Evolutionary conservation across 176 grass and related monocot species (phyloP).

Genomic region (Carex scoparia): DNA sequence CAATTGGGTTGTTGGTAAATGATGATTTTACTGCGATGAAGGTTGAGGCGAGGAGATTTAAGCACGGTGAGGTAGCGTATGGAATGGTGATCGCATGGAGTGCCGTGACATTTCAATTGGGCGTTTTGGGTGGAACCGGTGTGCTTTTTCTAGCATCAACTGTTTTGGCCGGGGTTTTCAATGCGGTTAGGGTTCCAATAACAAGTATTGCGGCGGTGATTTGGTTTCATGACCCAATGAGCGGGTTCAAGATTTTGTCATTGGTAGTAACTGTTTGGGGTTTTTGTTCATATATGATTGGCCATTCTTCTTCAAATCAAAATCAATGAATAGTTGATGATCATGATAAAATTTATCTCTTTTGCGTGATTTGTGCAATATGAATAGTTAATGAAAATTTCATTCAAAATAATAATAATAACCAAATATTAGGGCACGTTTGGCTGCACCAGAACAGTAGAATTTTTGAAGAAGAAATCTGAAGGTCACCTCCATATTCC

Average conservation of each 20-base stretch:
- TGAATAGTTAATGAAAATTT: neutral
- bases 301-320: constrained; percentile 30
- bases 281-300: constrained; percentile 68
- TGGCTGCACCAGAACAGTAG: neutral
- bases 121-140: constrained; percentile 62
- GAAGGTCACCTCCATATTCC: no score
- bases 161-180: constrained; percentile 78
- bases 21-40: constrained; percentile 55
- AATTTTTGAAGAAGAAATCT: no score
- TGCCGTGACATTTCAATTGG: constrained; percentile 72
- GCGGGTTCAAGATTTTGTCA: constrained; percentile 85
- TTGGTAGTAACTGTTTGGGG: constrained; percentile 84
- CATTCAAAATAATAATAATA: neutral
- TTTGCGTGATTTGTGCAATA: neutral
- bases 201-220: constrained; percentile 76
- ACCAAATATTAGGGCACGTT: neutral
- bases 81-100: constrained; percentile 59
- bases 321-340: neutral
- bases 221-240: constrained; percentile 85
- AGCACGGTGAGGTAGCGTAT: constrained; percentile 39
- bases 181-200: constrained; percentile 77
- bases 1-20: constrained; percentile 38
- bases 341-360: neutral
- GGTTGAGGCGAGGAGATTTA: constrained; percentile 44
- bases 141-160: constrained; percentile 84